These are phyloP conservation scores for Coniochaeta hoffmannii DNA, from an alignment of 2,329 filamentous ascomycete genomes.

Conservation along the genomic window DNA sequence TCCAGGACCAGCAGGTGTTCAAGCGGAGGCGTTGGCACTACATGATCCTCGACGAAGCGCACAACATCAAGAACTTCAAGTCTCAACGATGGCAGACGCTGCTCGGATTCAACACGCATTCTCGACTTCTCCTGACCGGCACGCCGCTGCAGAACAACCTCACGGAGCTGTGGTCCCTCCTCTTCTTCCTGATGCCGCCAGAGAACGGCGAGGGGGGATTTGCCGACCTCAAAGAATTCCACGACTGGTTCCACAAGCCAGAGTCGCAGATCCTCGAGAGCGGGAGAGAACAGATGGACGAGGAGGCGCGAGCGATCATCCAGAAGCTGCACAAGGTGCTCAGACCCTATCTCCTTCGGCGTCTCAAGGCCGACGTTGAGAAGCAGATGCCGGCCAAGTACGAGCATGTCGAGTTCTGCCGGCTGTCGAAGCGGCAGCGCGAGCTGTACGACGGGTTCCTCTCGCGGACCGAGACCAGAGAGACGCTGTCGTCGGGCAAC, in stretches of 20 bases:
- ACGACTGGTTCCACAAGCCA: conserved; percentile 90
- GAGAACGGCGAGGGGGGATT: conserved; percentile 84
- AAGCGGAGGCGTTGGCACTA: conserved; percentile 94
- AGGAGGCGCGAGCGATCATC: conserved; percentile 87
- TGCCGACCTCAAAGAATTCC: conserved; percentile 90
- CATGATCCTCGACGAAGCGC: conserved; percentile 94
- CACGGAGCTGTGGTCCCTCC: conserved; percentile 90
- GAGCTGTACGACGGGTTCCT: conserved; percentile 97
- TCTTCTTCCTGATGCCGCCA: conserved; percentile 94
- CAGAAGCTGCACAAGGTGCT: conserved; percentile 90
- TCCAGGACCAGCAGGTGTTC: conserved; percentile 91
- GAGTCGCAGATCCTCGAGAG: conserved; percentile 95
- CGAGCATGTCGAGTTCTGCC: conserved; percentile 93
- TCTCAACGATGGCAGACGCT: conserved; percentile 95
- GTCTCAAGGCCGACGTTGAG: conserved; percentile 93
- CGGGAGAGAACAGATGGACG: conserved; percentile 87
- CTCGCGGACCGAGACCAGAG: conserved; percentile 79
- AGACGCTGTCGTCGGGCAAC: conserved; percentile 84
- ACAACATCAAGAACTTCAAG: conserved; percentile 99
- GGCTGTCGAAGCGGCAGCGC: conserved; percentile 87
- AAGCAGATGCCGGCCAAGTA: conserved; percentile 99
- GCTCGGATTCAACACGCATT: conserved; percentile 84
- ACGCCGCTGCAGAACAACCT: conserved; percentile 96
- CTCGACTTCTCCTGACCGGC: conserved; percentile 81
- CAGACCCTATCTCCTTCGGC: conserved; percentile 81